Evolutionary conservation across 2,329 filamentous ascomycete genomes (phyloP).

Genomic region (Chaetomium sp.): DNA sequence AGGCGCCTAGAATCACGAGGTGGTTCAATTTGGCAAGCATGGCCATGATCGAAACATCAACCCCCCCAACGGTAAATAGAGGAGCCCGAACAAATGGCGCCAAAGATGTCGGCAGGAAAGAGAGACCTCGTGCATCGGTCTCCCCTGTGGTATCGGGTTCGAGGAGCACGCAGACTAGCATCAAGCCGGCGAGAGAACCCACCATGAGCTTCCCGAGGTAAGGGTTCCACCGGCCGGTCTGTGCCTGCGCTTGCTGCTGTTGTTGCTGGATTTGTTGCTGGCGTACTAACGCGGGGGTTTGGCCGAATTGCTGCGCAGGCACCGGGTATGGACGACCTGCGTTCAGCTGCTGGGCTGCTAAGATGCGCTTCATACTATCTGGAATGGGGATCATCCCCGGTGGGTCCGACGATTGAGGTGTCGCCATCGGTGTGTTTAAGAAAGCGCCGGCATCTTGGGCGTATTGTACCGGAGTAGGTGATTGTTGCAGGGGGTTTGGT

Average conservation of each 20-base stretch:
- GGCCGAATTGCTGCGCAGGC: constrained; percentile 43
- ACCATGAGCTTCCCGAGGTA: constrained; percentile 83
- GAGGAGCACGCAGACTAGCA: constrained; percentile 82
- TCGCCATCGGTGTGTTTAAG: constrained; percentile 49
- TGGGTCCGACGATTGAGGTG: constrained; percentile 47
- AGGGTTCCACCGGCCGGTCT: constrained; percentile 55
- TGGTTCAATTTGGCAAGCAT: constrained; percentile 57
- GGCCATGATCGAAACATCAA: constrained; percentile 49
- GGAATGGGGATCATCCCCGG: constrained; percentile 67
- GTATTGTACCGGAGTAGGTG: constrained; percentile 57
- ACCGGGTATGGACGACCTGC: constrained; percentile 56
- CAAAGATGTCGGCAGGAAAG: constrained; percentile 62
- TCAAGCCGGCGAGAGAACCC: constrained; percentile 85
- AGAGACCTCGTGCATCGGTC: constrained; percentile 67
- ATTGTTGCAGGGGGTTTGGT: constrained; percentile 55
- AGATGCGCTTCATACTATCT: constrained; percentile 65
- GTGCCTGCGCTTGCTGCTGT: constrained; percentile 50
- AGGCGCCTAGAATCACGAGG: constrained; percentile 54
- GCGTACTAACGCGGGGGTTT: constrained; percentile 51
- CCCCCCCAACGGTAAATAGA: constrained; percentile 57
- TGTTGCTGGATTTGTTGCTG: constrained; percentile 61
- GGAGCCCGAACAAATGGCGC: constrained; percentile 50
- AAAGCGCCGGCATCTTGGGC: constrained; percentile 47
- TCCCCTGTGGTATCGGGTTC: constrained; percentile 67
- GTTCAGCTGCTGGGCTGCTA: constrained; percentile 57